Evolutionary conservation across 2,329 filamentous ascomycete genomes (phyloP).

Genomic region (Alternaria brassicicola): DNA sequence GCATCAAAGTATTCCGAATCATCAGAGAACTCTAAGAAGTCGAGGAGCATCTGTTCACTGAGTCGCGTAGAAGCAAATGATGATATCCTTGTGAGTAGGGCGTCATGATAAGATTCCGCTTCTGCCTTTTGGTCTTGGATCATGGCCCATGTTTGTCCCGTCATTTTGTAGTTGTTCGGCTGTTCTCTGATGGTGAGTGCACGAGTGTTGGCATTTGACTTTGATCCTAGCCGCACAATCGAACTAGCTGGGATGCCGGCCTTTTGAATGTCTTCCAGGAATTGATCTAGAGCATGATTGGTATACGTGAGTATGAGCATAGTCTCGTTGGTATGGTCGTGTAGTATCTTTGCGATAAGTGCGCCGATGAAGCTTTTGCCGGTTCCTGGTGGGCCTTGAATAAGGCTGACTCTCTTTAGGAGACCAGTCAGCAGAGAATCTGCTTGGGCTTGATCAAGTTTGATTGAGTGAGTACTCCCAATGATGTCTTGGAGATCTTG

Average conservation of each 20-base stretch:
- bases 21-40: slow-evolving; percentile 60
- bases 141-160: slow-evolving; percentile 45
- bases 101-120: slow-evolving; percentile 40
- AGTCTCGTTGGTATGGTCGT: slow-evolving; percentile 55
- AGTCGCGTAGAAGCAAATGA: slow-evolving; percentile 14
- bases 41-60: slow-evolving; percentile 44
- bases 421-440: slow-evolving; percentile 63
- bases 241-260: slow-evolving; percentile 58
- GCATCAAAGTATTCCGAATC: slow-evolving; percentile 62
- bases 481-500: slow-evolving; percentile 29
- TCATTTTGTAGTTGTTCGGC: slow-evolving; percentile 39
- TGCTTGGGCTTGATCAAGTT: slow-evolving; percentile 62
- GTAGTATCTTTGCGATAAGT: slow-evolving; percentile 60
- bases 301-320: slow-evolving; percentile 72
- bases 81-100: slow-evolving; percentile 17
- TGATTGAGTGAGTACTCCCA: slow-evolving; percentile 32
- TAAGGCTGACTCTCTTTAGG: slow-evolving; percentile 61
- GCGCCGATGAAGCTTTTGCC: slow-evolving; percentile 79
- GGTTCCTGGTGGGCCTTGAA: slow-evolving; percentile 79
- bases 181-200: slow-evolving; percentile 57
- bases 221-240: slow-evolving; percentile 70
- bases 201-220: slow-evolving; percentile 59
- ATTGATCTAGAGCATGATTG: slow-evolving; percentile 58
- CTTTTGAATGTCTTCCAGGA: slow-evolving; percentile 67
- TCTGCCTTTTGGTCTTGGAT: slow-evolving; percentile 53